Percentiles rank a stretch among this genome's conserved stretches.
Conservation (phyloP, 306 rosid genomes). For the Fagus sylvatica region DNA sequence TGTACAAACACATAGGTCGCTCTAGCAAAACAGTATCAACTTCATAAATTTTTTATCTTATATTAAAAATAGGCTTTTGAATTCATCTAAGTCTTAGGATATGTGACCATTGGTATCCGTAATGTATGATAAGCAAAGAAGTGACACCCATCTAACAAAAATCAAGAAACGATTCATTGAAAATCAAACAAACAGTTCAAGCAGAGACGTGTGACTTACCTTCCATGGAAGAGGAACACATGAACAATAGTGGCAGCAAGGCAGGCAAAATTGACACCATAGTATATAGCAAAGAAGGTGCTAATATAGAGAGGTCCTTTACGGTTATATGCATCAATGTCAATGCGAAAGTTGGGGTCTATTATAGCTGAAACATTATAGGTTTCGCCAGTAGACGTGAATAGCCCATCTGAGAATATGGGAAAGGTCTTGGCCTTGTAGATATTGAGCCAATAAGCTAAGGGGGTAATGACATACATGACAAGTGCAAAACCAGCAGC, state of each 20-base stretch:
- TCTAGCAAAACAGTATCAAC: neutral
- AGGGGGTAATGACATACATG: slow-evolving; percentile 57
- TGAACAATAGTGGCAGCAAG: slow-evolving; percentile 80
- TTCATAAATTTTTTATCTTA: neutral
- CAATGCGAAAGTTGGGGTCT: slow-evolving; percentile 66
- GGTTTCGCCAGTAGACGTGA: slow-evolving; percentile 55
- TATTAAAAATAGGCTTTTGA: neutral
- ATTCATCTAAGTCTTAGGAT: neutral
- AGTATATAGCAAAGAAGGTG: slow-evolving; percentile 59
- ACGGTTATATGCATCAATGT: slow-evolving; percentile 52
- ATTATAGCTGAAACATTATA: slow-evolving; percentile 71
- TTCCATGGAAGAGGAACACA: slow-evolving; percentile 74
- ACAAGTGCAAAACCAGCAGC: slow-evolving; percentile 66
- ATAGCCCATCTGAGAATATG: slow-evolving; percentile 70
- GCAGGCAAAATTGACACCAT: slow-evolving; percentile 72
- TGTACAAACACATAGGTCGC: neutral
- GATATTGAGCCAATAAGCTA: slow-evolving; percentile 62
- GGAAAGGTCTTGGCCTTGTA: slow-evolving; percentile 70
- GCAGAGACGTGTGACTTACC: slow-evolving; percentile 31
- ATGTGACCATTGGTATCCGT: no score
- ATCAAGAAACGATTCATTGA: neutral
- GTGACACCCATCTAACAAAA: neutral
- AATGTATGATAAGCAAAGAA: neutral
- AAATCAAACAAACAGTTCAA: neutral
- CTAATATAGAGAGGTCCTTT: slow-evolving; percentile 72